phyloP scores from a whole-genome alignment of 2,329 filamentous ascomycete species.

The Proliferodiscus dingleyae region DNA sequence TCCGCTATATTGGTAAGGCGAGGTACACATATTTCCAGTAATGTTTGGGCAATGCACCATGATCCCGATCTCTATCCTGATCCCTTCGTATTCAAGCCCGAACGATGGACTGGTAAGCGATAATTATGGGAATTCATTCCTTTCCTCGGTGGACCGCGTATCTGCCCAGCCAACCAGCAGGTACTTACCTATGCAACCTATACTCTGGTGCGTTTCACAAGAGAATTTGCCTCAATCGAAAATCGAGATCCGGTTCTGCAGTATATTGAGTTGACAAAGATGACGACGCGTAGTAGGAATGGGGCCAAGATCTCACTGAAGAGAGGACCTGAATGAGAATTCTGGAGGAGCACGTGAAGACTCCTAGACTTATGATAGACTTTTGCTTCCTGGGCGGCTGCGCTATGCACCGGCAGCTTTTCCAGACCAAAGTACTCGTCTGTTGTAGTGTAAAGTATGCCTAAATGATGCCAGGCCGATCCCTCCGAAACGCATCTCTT shows the following conservation, averaged over 20 bases:
- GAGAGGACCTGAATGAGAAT: background rate
- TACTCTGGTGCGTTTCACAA: background rate
- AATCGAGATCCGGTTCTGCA: background rate
- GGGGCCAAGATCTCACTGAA: constrained; percentile 5
- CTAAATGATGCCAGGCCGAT: too few relatives aligned
- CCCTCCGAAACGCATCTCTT: too few relatives aligned
- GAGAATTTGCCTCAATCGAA: background rate
- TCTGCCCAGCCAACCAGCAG: background rate
- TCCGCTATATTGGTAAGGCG: background rate
- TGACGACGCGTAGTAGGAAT: constrained; percentile 3
- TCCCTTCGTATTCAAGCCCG: background rate
- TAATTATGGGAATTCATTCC: background rate
- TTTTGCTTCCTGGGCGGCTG: background rate
- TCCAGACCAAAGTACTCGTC: background rate
- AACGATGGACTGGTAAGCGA: background rate
- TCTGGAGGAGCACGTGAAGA: background rate
- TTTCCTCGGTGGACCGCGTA: background rate
- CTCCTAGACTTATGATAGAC: background rate
- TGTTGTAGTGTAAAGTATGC: background rate
- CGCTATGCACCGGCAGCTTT: too few relatives aligned
- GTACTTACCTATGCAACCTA: background rate
- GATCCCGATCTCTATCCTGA: background rate
- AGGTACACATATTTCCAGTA: background rate
- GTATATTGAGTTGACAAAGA: background rate
- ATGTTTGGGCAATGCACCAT: background rate